Base-by-base conservation (phyloP, 306 rosid genomes). In the Vigna radiata region DNA sequence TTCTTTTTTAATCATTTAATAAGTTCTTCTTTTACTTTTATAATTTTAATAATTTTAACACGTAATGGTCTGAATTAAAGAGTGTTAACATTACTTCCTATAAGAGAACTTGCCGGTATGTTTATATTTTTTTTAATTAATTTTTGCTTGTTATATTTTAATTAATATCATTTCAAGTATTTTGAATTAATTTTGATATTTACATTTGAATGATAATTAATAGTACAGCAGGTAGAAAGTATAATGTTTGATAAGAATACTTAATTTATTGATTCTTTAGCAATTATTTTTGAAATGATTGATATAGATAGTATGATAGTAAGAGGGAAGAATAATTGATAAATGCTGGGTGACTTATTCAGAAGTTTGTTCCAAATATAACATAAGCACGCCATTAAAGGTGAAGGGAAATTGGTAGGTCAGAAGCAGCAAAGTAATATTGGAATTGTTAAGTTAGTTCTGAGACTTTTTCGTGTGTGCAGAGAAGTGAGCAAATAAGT, bases 401-500 rank as follows among this genome's bases (percentile, higher is more conserved):
- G 54, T 74, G 15, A 44, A 69, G 52, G 68, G n/a, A 61, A 76
- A 27, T 47, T 65, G 65, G 65, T 23, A 59, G 61, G 83, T 80
- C 75, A 64, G 49, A 17, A 67, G 68, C 70, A 18, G 3, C 39
- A 2, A 61, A 65, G 36, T 55, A 44, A 36, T 36, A 27, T 17
- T 37, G 33, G 41, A 31, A 36, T 68, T 23, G 6, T 70, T 60
- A 18, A 79, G 77, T 60, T 68, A 50, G 41, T 61, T 56, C 49
- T 17, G 54, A 72, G 46, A 19, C 77, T 72, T 83, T 33, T 77
- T 73, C 37, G 46, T 37, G 80, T 73, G 69, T 8, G 63, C 55
- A 43, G 60, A 53, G 70, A 63, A 61, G 80, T 52, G 68, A 8
- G 10, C 61, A 29, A 75, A 14, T 62, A 61, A 33, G 49, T 19